Conservation (phyloP, 768 basidiomycete genomes). For the Mycena venus region DNA sequence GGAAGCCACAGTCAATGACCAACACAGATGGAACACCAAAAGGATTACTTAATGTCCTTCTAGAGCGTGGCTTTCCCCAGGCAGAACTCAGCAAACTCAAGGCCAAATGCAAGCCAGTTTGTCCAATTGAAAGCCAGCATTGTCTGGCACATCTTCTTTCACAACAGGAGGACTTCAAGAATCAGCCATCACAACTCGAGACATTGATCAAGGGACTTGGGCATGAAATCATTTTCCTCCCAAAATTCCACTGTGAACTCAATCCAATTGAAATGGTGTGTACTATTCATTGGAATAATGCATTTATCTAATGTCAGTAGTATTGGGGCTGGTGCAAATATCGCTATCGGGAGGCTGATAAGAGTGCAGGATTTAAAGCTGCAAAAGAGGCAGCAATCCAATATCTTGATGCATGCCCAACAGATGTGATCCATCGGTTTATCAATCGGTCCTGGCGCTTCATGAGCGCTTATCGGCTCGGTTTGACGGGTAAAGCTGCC, state of each 20-base stretch:
- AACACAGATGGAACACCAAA: slow-evolving; percentile 34
- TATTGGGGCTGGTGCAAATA: slow-evolving; percentile 56
- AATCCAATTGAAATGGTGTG: slow-evolving; percentile 53
- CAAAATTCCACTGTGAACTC: slow-evolving; percentile 49
- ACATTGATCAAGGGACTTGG: neutral
- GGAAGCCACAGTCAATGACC: slow-evolving; percentile 43
- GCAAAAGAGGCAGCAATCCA: slow-evolving; percentile 43
- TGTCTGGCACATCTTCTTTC: slow-evolving; percentile 44
- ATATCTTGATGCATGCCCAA: slow-evolving; percentile 40
- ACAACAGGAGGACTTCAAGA: slow-evolving; percentile 39
- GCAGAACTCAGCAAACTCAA: slow-evolving; percentile 21
- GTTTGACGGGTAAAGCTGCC: slow-evolving; percentile 51
- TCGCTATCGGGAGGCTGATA: slow-evolving; percentile 45
- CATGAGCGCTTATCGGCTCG: slow-evolving; percentile 49
- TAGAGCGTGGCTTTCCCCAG: slow-evolving; percentile 44
- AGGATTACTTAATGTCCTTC: slow-evolving; percentile 37
- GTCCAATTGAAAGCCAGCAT: slow-evolving; percentile 36
- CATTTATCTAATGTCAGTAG: slow-evolving; percentile 3
- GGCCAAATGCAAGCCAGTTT: slow-evolving; percentile 46
- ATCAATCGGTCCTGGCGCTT: slow-evolving; percentile 52
- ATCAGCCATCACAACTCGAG: slow-evolving; percentile 18
- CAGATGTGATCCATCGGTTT: slow-evolving; percentile 45
- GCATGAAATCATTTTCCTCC: neutral
- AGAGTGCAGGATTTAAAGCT: slow-evolving; percentile 43
- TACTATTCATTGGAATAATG: neutral